These are phyloP conservation scores for Cucumis cinereus DNA, from an alignment of 306 rosid genomes.

Conservation along the genomic window DNA sequence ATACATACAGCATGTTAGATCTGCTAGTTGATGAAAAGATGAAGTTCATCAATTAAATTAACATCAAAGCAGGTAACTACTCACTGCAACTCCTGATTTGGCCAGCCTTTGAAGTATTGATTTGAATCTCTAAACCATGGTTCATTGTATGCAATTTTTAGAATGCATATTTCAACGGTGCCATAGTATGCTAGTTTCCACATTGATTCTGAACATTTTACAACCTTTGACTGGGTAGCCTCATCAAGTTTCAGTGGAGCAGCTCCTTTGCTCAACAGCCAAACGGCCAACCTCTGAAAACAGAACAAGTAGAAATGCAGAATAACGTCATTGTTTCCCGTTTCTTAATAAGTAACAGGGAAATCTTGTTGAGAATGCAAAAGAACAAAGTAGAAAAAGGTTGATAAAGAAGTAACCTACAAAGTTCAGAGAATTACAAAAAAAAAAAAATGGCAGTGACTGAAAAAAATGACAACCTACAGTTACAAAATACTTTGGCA, in stretches of 20 bases:
- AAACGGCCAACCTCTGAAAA: conserved; percentile 55
- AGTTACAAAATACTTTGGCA: background rate
- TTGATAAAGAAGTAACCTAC: background rate
- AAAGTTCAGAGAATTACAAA: background rate
- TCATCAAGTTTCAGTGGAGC: conserved; percentile 45
- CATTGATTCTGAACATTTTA: conserved; percentile 84
- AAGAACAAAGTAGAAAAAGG: background rate
- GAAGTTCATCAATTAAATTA: background rate
- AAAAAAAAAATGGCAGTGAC: background rate
- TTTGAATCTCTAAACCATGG: conserved; percentile 71
- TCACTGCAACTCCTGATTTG: conserved; percentile 77
- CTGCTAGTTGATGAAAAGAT: background rate
- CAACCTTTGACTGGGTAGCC: conserved; percentile 52
- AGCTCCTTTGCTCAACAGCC: conserved; percentile 43
- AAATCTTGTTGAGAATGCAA: background rate
- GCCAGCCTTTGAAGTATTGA: conserved; percentile 73
- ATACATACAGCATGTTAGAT: background rate
- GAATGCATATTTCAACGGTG: conserved; percentile 57
- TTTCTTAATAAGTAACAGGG: background rate
- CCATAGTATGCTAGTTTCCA: conserved; percentile 88
- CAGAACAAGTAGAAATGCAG: background rate
- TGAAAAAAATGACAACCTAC: background rate
- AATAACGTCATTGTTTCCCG: background rate
- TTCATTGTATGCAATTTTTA: conserved; percentile 38
- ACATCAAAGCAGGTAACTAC: conserved; percentile 18